Evolutionary conservation across 2,329 filamentous ascomycete genomes (phyloP), one percentile per base, ranked within the genome.

Genomic region (Colletotrichum acutatum): DNA sequence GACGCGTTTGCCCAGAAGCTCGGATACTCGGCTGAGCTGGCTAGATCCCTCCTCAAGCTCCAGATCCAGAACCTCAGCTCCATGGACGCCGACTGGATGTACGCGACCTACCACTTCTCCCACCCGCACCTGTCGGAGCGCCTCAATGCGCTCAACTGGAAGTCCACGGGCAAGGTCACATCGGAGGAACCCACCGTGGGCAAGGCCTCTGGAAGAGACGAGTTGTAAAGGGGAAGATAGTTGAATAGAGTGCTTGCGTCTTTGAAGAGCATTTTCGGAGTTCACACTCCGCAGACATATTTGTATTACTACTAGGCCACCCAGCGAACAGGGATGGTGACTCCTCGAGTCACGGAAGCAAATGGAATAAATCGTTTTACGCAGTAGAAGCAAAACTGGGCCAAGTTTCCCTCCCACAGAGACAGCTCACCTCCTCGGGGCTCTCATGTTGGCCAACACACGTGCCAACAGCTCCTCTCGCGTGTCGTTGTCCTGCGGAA

Each of bases 11-110:
- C 96, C 70, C 89, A 92, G 77, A 88, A 92, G 62, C 91, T 98
- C 11, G 97, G 97, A 66, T 98, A 96, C 85, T 90, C 92, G 65
- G 86, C 90, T 58, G 92, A 98, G 82, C 91, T 99, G 65, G 95
- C 95, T 56, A 88, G 91, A 75, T 97, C 95, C 26, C 90, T 99
- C 75, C 95, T 99, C 85, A 98, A 98, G 87, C 93, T 99, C 65
- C 97, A 99, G 85, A 95, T 98, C 79, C 95, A 98, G 87, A 99
- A 99, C 82, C 89, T 99, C 77, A 97, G 95, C 84, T 97, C 94
- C 74, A 98, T 99, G 96, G 97, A 99, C 79, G 97, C 97, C 32
- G 97, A 99, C 84, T 97, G 94, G 93, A 91, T 98, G 90, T 99
- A 97, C 84, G 97, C 97, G 66, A 97, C 93, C 84, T 99, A 98